Percentiles rank a stretch among this genome's conserved stretches.
Evolutionary conservation across 345 rosid species (phyloP).

Genomic region (Streptanthus diversifolius): DNA sequence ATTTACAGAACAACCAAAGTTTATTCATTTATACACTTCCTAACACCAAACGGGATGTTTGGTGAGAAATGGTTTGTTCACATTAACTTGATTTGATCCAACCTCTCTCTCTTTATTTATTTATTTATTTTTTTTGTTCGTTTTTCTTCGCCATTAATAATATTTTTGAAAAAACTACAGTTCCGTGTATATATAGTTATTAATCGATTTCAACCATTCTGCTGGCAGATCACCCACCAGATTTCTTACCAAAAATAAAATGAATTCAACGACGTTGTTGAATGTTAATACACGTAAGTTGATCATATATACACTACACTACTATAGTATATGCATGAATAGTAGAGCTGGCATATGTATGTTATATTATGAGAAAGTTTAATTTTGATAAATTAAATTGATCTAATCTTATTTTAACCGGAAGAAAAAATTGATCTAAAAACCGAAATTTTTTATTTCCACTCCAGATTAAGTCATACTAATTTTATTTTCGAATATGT

Average conservation of each 20-base stretch:
- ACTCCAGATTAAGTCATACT: not conserved
- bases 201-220: slow-evolving; percentile 9
- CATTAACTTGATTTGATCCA: slow-evolving; percentile 13
- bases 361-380: not conserved
- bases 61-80: slow-evolving; percentile 16
- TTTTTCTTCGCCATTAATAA: slow-evolving; percentile 3
- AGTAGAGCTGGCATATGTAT: not conserved
- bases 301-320: too few relatives aligned
- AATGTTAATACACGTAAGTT: slow-evolving; percentile 2
- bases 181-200: not conserved
- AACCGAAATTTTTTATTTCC: not conserved
- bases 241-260: slow-evolving; percentile 28
- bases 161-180: not conserved
- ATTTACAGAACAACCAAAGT: slow-evolving; percentile 9
- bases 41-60: slow-evolving; percentile 8
- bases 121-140: too few relatives aligned
- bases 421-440: not conserved
- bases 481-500: not conserved
- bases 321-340: slow-evolving; percentile 2
- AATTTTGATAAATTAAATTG: not conserved
- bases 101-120: not conserved
- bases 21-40: not conserved
- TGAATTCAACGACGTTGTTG: slow-evolving; percentile 17
- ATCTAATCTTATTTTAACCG: not conserved
- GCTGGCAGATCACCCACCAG: slow-evolving; percentile 22